Evolutionary conservation across 495 filamentous ascomycete species (phyloP), one percentile per base, ranked within the genome.

Genomic region (Penicillium canescens): DNA sequence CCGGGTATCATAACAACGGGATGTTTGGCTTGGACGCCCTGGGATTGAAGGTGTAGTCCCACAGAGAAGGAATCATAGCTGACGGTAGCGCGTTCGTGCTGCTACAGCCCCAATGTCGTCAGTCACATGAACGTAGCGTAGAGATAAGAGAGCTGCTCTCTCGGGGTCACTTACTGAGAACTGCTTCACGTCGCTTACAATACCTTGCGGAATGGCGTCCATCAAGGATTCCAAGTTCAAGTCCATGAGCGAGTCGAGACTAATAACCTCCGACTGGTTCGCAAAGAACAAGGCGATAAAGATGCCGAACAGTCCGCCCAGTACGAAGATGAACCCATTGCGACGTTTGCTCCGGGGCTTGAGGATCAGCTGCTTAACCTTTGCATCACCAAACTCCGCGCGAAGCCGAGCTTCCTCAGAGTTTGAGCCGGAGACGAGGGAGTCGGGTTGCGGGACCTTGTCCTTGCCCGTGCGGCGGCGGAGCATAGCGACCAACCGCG

Each of bases 1-100:
- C 94, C 94, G 8, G 94, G 94, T 39, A 98, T 86, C 92, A 98
- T 96, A 57, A 98, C 86, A 41, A 98, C 87, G 8, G 94, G 92
- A 64, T 96, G 90, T 50, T 87, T 79, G 6, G 87, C 92, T n/a
- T 76, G 61, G 13, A 98, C 72, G 4, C 94, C 94, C 70, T 96
- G 86, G n/a, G 86, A 78, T 34, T 85, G 84, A 37, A 90, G 84
- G 55, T 94, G 87, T 24, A 95, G 63, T 16, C 94, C 94, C 31
- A 96, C 87, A 0, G 91, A 78, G 63, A 98, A 98, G 8, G 93
- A 88, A 77, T 98, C 95, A 65, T 96, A 94, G 61, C 87, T 87
- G 55, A 96, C 82, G 35, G 89, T 85, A 47, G 93, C 93, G 52
- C 89, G 85, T 68, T 97, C 92, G 60, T 86, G 83, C 78, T 90